Percentiles rank a stretch among this genome's conserved stretches.
These are phyloP conservation scores for Ganoderma lingzhi DNA, from an alignment of 1,284 basidiomycete species.

Conservation along the genomic window DNA sequence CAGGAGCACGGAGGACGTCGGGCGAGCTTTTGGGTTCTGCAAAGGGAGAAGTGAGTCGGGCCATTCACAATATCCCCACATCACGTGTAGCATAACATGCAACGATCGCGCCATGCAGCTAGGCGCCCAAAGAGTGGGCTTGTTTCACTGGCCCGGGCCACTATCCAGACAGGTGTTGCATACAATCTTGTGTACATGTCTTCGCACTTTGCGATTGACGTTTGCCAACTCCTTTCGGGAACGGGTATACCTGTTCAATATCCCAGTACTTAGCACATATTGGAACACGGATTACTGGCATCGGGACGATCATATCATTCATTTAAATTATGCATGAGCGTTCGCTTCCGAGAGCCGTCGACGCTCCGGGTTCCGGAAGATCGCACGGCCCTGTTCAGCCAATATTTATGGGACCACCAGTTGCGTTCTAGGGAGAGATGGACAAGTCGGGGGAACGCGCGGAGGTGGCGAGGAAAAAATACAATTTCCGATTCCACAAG, in stretches of 20 bases:
- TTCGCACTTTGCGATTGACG: too few relatives aligned
- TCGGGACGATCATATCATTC: too few relatives aligned
- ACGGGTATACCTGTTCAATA: too few relatives aligned
- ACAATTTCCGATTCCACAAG: slow-evolving; percentile 11
- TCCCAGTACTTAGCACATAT: too few relatives aligned
- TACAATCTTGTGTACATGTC: background rate
- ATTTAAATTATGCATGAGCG: too few relatives aligned
- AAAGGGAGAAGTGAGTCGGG: slow-evolving; percentile 20
- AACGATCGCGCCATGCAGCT: slow-evolving; percentile 30
- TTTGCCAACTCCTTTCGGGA: too few relatives aligned
- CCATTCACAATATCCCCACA: slow-evolving; percentile 31
- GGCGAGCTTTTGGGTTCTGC: slow-evolving; percentile 26
- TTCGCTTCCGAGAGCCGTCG: too few relatives aligned
- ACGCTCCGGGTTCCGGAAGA: too few relatives aligned
- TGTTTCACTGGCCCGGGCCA: background rate
- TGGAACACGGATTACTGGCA: too few relatives aligned
- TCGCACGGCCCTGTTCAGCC: background rate
- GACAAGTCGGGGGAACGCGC: background rate
- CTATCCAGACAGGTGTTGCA: background rate
- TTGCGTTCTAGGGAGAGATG: background rate
- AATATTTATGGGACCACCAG: background rate
- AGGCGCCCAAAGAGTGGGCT: background rate
- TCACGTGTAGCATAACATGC: slow-evolving; percentile 27
- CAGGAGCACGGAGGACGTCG: slow-evolving; percentile 21
- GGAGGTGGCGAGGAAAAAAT: slow-evolving; percentile 14